These are phyloP conservation scores for Aspergillus sclerotioniger DNA, from an alignment of 495 filamentous ascomycete genomes.

Conservation along the genomic window DNA sequence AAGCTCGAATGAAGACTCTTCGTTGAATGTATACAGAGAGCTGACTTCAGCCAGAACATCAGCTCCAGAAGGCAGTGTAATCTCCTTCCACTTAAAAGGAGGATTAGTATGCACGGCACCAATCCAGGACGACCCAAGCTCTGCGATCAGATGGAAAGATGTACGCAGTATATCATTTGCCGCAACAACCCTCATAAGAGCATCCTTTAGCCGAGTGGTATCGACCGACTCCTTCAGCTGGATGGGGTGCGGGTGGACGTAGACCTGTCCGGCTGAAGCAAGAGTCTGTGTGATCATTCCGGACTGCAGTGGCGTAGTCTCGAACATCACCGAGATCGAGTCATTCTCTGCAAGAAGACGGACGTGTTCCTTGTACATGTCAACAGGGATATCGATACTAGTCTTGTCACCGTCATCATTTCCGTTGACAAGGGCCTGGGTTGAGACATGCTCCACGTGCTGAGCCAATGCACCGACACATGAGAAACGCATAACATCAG, in stretches of 20 bases:
- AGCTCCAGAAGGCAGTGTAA: slow-evolving; percentile 11
- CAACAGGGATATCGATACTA: slow-evolving; percentile 12
- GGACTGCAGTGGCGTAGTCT: slow-evolving; percentile 72
- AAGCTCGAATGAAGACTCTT: slow-evolving; percentile 17
- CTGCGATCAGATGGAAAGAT: slow-evolving; percentile 43
- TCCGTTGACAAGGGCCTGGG: slow-evolving; percentile 9
- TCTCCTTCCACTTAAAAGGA: slow-evolving; percentile 23
- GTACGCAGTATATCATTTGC: slow-evolving; percentile 61
- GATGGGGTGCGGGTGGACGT: slow-evolving; percentile 66
- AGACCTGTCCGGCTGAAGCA: slow-evolving; percentile 49
- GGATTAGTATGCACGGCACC: slow-evolving; percentile 24
- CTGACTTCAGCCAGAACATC: slow-evolving; percentile 16
- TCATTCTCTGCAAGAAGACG: slow-evolving; percentile 37
- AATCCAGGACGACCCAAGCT: slow-evolving; percentile 23
- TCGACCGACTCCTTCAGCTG: slow-evolving; percentile 43
- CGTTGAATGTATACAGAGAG: slow-evolving; percentile 14
- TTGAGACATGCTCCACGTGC: slow-evolving; percentile 16
- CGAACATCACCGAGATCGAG: slow-evolving; percentile 68
- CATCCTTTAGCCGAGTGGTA: slow-evolving; percentile 36
- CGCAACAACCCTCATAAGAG: slow-evolving; percentile 45
- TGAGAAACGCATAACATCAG: slow-evolving; percentile 35
- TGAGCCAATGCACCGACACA: slow-evolving; percentile 28
- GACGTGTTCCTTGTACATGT: slow-evolving; percentile 13
- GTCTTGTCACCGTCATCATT: background rate
- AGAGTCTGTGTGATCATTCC: slow-evolving; percentile 69